phyloP scores from a whole-genome alignment of 2,329 filamentous ascomycete genomes.

The Endoconidiophora laricicola region DNA sequence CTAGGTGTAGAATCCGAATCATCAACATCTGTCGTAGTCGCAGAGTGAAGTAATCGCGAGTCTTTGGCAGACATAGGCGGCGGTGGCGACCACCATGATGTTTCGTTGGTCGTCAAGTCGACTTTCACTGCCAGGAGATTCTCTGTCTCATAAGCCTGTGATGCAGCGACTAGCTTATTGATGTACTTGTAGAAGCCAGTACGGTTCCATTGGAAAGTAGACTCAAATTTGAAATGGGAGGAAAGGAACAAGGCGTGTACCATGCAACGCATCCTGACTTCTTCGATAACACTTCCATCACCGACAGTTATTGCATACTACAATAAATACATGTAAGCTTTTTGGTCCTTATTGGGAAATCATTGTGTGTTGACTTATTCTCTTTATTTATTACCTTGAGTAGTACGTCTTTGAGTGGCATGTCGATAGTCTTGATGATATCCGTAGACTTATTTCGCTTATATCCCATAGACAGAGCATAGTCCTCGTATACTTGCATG shows the following conservation, averaged over 20 bases:
- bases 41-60: too few species aligned
- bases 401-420: conserved; percentile 21
- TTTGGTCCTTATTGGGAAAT: not conserved
- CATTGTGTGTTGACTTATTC: not conserved
- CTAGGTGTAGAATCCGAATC: too few species aligned
- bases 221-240: conserved; percentile 31
- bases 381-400: conserved; percentile 18
- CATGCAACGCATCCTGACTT: conserved; percentile 29
- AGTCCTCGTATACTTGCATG: conserved; percentile 35
- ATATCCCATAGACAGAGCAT: conserved; percentile 19
- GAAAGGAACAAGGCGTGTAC: conserved; percentile 36
- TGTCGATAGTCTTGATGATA: conserved; percentile 17
- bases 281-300: conserved; percentile 33
- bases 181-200: conserved; percentile 36
- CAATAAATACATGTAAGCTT: not conserved
- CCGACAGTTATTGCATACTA: conserved; percentile 36
- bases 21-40: too few species aligned
- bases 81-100: too few species aligned
- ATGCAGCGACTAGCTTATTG: conserved; percentile 11
- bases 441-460: conserved; percentile 19
- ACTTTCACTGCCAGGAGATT: conserved; percentile 15
- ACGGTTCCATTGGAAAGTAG: conserved; percentile 24
- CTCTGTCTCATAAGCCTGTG: conserved; percentile 8
- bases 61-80: too few species aligned
- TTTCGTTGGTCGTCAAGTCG: conserved; percentile 11